Evolutionary conservation across 2,329 filamentous ascomycete genomes (phyloP).

Genomic region (Cytospora paraplurivora): DNA sequence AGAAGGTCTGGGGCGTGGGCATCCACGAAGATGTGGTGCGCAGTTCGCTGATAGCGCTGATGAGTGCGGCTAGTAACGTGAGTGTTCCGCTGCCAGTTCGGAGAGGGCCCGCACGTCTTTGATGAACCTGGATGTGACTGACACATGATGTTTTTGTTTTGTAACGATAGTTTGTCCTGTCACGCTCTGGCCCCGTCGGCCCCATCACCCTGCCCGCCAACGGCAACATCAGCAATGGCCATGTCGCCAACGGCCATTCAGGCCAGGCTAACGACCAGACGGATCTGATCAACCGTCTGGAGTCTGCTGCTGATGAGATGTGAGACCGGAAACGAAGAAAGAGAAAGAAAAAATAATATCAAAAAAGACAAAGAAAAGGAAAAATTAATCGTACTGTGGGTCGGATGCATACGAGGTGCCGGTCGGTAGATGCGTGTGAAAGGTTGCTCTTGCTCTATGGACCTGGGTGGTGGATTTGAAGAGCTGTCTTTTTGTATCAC

Average conservation of each 20-base stretch:
- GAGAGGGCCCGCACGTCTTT: conserved; percentile 18
- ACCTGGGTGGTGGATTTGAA: no score
- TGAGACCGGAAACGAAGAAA: not conserved
- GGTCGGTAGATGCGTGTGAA: not conserved
- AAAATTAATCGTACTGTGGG: not conserved
- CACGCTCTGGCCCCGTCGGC: conserved; percentile 60
- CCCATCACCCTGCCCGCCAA: conserved; percentile 60
- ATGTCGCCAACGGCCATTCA: conserved; percentile 25
- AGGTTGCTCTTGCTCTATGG: not conserved
- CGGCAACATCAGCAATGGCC: conserved; percentile 38
- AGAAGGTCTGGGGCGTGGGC: conserved; percentile 86
- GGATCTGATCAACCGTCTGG: conserved; percentile 40
- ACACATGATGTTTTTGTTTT: conserved; percentile 16
- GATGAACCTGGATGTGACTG: conserved; percentile 14
- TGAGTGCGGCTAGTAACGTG: conserved; percentile 85
- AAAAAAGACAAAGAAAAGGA: not conserved
- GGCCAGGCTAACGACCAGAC: conserved; percentile 32
- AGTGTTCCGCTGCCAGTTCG: conserved; percentile 43
- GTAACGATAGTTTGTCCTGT: conserved; percentile 66
- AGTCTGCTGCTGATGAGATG: conserved; percentile 35
- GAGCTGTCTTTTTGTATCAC: not conserved
- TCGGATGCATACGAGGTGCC: not conserved
- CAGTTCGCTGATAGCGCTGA: conserved; percentile 80
- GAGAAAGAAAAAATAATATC: not conserved
- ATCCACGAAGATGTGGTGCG: conserved; percentile 93